Base-by-base conservation (phyloP, 345 rosid genomes). In the Citrus cavaleriei region DNA sequence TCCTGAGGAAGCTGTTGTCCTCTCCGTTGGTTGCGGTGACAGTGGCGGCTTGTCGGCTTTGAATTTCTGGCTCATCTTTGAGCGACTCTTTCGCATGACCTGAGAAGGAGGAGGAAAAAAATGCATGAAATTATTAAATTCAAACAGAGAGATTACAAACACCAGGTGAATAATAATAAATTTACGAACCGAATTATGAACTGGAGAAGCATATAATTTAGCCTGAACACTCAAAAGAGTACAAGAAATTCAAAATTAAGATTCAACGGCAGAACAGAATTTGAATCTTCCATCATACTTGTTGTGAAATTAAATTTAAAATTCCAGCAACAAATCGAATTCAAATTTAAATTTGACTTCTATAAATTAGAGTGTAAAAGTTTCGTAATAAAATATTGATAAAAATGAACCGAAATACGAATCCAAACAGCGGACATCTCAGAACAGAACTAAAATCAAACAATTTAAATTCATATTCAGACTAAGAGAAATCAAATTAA, bases 41-140 rank as follows among this genome's bases (percentile, higher is more conserved):
- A 9, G 78, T n/a, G 18, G 68, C 10, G 85, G 79, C 72, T 74
- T 70, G 72, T 72, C 12, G 58, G 79, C 24, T 8, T 60, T 57
- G 19, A 58, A 49, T 70, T 83, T 81, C 74, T 49, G 61, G 59
- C 58, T 63, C 37, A 83, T 84, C 79, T 82, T 78, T 18, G 93
- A 85, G 12, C 93, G 88, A 68, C 86, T 87, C 85, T 85, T 94
- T 70, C 87, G 81, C 42, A 77, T 84, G 69, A 85, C 90, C 97
- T 94, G 82, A 22, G 27, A 75, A 28, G 21, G 0, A 4, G 9
- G 0, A 37, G 14, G 27, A 27, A 25, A 24, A 25, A 24, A 61
- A 21, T 28, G 19, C 32, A 63, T 8, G 16, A 21, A 5, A 63
- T 16, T 18, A 30, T 64, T 34, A 32, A 3, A 65, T 19, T 34